Evolutionary conservation across 1,139 yeast genomes (phyloP).

Genomic region (Lodderomyces theae): DNA sequence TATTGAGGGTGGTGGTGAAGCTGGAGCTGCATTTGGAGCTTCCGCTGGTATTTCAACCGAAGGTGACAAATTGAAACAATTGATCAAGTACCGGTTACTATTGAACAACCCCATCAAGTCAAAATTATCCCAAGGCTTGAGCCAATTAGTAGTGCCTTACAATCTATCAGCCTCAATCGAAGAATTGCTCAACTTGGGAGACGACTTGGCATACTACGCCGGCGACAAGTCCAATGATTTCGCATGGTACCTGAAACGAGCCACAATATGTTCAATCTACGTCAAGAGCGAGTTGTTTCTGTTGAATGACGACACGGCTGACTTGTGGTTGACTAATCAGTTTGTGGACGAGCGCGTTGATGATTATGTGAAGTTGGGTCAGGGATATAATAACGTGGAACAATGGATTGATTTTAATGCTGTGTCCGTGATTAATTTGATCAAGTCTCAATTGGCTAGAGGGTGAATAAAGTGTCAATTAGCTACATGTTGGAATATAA

Average conservation of each 20-base stretch:
- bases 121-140: conserved; percentile 48
- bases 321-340: conserved; percentile 53
- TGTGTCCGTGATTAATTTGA: conserved; percentile 61
- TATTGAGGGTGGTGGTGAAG: not conserved
- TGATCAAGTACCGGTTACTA: conserved; percentile 59
- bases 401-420: conserved; percentile 78
- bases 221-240: conserved; percentile 84
- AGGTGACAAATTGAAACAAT: conserved; percentile 54
- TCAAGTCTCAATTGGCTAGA: conserved; percentile 66
- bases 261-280: conserved; percentile 66
- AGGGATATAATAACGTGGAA: conserved; percentile 58
- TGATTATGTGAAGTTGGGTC: conserved; percentile 55
- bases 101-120: conserved; percentile 56
- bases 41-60: conserved; percentile 34
- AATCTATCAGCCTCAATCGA: conserved; percentile 50
- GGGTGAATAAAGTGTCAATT: no score
- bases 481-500: no score
- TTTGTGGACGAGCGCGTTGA: conserved; percentile 63
- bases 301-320: conserved; percentile 69
- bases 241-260: conserved; percentile 90
- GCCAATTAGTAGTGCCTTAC: conserved; percentile 53
- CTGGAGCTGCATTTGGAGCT: conserved; percentile 13
- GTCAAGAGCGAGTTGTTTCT: conserved; percentile 74
- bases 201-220: conserved; percentile 77
- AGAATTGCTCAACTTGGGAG: conserved; percentile 73